Base-by-base conservation (phyloP, 2,329 filamentous ascomycete genomes). In the Penicillium hesseltinei region DNA sequence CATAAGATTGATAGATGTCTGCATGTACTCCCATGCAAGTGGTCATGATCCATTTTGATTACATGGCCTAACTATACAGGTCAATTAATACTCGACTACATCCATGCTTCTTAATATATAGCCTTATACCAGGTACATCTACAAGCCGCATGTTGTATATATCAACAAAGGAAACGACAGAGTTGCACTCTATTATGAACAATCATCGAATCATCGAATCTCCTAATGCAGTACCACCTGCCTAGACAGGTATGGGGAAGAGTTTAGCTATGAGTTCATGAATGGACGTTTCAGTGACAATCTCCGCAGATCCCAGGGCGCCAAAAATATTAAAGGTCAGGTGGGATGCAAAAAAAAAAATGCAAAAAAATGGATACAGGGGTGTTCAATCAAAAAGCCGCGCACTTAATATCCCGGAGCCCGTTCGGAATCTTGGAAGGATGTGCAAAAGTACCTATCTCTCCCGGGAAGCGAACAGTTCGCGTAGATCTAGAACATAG, bases 381-480 rank as follows among this genome's bases (percentile, higher is more conserved):
- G 51, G 52, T 31, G 43, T 17, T 25, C 47, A 50, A 35, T 46
- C 23, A 38, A 15, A 46, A 44, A 35, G 38, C 49, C 19, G 40
- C 40, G 31, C 40, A 45, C 15, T 23, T 23, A 33, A 42, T 40
- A 42, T 42, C 36, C 48, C 36, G 27, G 49, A 15, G 40, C 50
- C 21, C 39, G 38, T 51, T 44, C 39, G 50, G 39, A 48, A 40
- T 42, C 15, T 45, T 51, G 27, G 5, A 15, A 51, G n/a, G 19
- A 31, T 19, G 43, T 23, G 31, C 49, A 57, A 53, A 53, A 57
- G 54, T 57, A 57, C 54, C 11, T n/a, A n/a, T 40, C 36, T 50
- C 10, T 25, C 44, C 33, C 29, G 21, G n/a, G 45, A 53, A 42
- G 25, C 23, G 29, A 48, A 38, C 23, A 45, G 38, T 51, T 56